Percentiles rank a stretch among this genome's conserved stretches.
These are phyloP conservation scores for Sporothrix brasiliensis DNA, from an alignment of 2,329 filamentous ascomycete species.

Conservation along the genomic window DNA sequence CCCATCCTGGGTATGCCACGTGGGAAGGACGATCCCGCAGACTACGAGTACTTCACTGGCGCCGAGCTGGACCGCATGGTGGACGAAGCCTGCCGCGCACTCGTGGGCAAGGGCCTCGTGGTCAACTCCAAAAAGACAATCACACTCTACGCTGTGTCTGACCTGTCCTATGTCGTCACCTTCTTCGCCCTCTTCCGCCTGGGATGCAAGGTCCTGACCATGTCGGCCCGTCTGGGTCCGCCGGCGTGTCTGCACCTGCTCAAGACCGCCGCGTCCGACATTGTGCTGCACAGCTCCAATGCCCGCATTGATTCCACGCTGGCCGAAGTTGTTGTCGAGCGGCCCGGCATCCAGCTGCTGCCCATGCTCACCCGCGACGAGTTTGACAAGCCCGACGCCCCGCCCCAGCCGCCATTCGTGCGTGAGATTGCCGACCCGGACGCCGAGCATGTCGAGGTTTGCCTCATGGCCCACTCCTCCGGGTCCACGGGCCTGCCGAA, in stretches of 20 bases:
- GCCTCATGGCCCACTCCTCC: conserved; percentile 52
- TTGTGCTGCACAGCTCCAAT: conserved; percentile 45
- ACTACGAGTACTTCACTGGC: conserved; percentile 49
- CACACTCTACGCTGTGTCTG: conserved; percentile 47
- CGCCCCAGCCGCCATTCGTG: conserved; percentile 37
- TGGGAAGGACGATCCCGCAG: conserved; percentile 40
- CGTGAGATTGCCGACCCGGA: conserved; percentile 39
- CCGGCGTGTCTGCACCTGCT: conserved; percentile 48
- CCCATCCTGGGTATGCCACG: conserved; percentile 49
- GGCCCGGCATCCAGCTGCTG: conserved; percentile 37
- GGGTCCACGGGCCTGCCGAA: conserved; percentile 54
- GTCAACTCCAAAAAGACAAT: conserved; percentile 43
- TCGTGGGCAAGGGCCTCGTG: conserved; percentile 43
- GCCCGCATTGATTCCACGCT: conserved; percentile 43
- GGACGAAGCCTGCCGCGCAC: conserved; percentile 43
- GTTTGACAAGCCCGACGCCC: conserved; percentile 31
- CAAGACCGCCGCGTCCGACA: conserved; percentile 43
- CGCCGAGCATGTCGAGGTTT: conserved; percentile 42
- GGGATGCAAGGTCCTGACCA: conserved; percentile 49
- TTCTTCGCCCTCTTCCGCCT: conserved; percentile 51
- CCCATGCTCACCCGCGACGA: conserved; percentile 30
- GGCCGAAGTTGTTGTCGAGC: conserved; percentile 38
- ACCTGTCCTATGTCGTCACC: conserved; percentile 48
- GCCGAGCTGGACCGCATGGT: conserved; percentile 47
- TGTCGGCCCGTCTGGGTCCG: conserved; percentile 49